phyloP scores from a whole-genome alignment of 2,329 filamentous ascomycete species.

The Aspergillus quadrilineatus region DNA sequence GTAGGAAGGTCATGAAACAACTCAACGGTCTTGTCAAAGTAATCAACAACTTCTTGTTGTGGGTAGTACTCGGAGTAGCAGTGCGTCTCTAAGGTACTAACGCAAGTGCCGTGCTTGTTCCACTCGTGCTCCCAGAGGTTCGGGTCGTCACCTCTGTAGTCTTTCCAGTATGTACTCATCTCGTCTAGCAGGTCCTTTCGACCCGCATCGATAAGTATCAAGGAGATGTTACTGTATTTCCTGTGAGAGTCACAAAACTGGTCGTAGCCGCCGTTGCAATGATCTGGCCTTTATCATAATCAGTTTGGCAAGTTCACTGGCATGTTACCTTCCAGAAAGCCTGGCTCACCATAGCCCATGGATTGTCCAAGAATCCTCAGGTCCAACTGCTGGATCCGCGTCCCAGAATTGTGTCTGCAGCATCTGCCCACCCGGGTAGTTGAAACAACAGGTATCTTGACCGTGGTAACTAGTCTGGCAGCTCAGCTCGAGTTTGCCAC shows the following conservation, averaged over 20 bases:
- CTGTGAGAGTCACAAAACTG: conserved; percentile 63
- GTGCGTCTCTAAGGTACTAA: conserved; percentile 64
- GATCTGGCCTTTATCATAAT: conserved; percentile 54
- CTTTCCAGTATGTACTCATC: conserved; percentile 73
- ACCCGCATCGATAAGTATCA: conserved; percentile 58
- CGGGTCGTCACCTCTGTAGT: conserved; percentile 63
- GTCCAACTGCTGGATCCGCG: conserved; percentile 62
- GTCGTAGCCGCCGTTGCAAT: conserved; percentile 70
- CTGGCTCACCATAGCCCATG: conserved; percentile 63
- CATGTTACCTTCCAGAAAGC: not conserved
- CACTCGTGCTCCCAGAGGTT: conserved; percentile 73
- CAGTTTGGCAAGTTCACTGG: not conserved
- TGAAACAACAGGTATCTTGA: conserved; percentile 72
- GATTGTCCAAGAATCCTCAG: conserved; percentile 69
- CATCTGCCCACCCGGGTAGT: conserved; percentile 68
- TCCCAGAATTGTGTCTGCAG: conserved; percentile 80
- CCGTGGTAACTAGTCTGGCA: conserved; percentile 63
- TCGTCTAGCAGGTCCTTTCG: conserved; percentile 59
- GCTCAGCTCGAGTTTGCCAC: conserved; percentile 49
- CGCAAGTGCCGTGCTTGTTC: conserved; percentile 73
- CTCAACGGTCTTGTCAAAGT: conserved; percentile 64
- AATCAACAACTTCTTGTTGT: conserved; percentile 66
- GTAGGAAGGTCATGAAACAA: conserved; percentile 67
- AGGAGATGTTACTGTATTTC: conserved; percentile 64
- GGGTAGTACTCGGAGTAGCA: conserved; percentile 65